These are phyloP conservation scores for Asterella californica DNA, from an alignment of 225 moss, liverwort and hornwort genomes.

Conservation along the genomic window DNA sequence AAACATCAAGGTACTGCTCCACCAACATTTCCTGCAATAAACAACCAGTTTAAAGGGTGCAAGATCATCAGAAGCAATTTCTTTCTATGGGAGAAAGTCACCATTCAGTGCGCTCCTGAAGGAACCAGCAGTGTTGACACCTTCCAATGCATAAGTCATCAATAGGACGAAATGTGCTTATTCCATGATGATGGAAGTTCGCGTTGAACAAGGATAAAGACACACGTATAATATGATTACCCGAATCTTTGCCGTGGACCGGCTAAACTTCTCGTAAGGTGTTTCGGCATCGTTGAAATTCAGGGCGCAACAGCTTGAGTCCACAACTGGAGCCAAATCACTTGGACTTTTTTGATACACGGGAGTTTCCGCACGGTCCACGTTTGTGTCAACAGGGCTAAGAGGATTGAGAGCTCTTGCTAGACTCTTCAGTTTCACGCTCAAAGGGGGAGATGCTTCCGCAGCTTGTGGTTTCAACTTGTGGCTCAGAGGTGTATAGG, in stretches of 20 bases:
- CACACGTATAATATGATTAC: not conserved
- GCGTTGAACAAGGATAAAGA: not conserved
- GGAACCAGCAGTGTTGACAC: not conserved
- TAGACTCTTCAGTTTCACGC: conserved; percentile 16
- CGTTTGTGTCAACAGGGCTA: not conserved
- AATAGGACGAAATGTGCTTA: not conserved
- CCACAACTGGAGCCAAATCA: not conserved
- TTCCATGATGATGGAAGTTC: not conserved
- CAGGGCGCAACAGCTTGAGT: not conserved
- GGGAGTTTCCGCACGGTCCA: not conserved
- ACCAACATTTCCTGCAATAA: conserved; percentile 27
- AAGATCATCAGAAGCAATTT: not conserved
- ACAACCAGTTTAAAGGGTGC: not conserved
- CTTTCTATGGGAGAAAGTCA: not conserved
- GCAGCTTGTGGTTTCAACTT: not conserved
- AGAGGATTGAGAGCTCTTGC: conserved; percentile 7
- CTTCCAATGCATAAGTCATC: not conserved
- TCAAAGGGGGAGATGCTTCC: conserved; percentile 35
- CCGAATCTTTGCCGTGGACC: conserved; percentile 24
- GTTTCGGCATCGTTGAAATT: conserved; percentile 7
- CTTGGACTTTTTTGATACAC: not conserved
- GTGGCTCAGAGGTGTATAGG: conserved; percentile 2
- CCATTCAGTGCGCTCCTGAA: not conserved
- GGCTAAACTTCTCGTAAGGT: conserved; percentile 29
- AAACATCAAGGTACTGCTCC: conserved; percentile 30